phyloP scores from a whole-genome alignment of 2,329 filamentous ascomycete genomes.

The Didymosphaeria variabile region DNA sequence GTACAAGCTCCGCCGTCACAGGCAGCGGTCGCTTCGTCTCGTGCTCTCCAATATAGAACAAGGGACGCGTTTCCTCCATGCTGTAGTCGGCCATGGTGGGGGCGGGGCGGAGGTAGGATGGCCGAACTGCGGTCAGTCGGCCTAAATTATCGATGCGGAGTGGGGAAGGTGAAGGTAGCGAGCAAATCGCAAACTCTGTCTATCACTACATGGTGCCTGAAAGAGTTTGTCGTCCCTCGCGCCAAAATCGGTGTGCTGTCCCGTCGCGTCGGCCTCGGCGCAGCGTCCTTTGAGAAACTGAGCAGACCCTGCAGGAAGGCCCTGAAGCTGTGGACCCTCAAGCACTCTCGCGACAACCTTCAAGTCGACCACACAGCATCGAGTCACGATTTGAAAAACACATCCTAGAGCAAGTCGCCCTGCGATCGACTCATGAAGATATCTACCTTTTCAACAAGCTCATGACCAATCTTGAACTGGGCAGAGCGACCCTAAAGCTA shows the following conservation, averaged over 20 bases:
- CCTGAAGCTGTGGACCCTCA: neutral
- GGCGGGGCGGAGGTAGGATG: neutral
- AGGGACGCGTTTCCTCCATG: slow-evolving; percentile 53
- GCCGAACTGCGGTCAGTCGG: neutral
- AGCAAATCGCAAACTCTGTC: neutral
- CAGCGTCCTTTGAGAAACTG: slow-evolving; percentile 15
- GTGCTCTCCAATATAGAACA: slow-evolving; percentile 78
- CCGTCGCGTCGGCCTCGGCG: slow-evolving; percentile 22
- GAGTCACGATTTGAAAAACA: no score
- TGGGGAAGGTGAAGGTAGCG: slow-evolving; percentile 6
- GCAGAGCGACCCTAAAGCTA: neutral
- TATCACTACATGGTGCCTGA: slow-evolving; percentile 23
- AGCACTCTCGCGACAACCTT: neutral
- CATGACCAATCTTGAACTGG: no score
- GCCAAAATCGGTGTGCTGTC: slow-evolving; percentile 3
- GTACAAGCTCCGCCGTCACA: slow-evolving; percentile 71
- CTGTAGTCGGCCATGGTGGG: slow-evolving; percentile 37
- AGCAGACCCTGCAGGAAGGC: neutral
- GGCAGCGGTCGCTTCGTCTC: slow-evolving; percentile 70
- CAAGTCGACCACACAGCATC: no score
- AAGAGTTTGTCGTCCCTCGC: slow-evolving; percentile 10
- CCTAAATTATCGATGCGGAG: neutral
- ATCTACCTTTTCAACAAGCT: no score
- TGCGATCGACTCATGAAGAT: no score
- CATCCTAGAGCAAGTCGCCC: no score